These are phyloP conservation scores for Metschnikowia bowlesiae DNA, from an alignment of 805 yeast species.

Conservation along the genomic window DNA sequence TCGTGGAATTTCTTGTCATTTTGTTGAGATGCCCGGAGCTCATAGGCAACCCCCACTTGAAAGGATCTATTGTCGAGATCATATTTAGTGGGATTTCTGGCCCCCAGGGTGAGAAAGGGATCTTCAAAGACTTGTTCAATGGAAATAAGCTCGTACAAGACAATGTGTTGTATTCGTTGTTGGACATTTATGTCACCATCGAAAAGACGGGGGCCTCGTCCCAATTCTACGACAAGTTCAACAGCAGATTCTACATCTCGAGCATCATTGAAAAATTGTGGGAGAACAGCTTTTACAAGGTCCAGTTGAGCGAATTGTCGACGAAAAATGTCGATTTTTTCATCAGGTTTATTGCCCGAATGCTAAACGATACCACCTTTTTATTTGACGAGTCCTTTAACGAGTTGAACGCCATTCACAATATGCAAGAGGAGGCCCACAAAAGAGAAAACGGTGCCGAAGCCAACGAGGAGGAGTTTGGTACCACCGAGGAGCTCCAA, in stretches of 20 bases:
- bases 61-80: slow-evolving; percentile 76
- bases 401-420: slow-evolving; percentile 73
- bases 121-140: slow-evolving; percentile 62
- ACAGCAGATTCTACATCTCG: slow-evolving; percentile 82
- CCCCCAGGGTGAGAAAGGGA: slow-evolving; percentile 62
- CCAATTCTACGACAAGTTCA: slow-evolving; percentile 95
- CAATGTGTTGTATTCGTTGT: slow-evolving; percentile 72
- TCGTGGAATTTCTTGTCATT: slow-evolving; percentile 69
- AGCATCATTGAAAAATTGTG: slow-evolving; percentile 78
- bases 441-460: slow-evolving; percentile 37
- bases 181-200: slow-evolving; percentile 89
- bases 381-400: slow-evolving; percentile 85
- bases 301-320: slow-evolving; percentile 67
- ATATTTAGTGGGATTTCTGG: slow-evolving; percentile 70
- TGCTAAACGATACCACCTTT: slow-evolving; percentile 91
- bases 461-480: slow-evolving; percentile 38
- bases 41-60: slow-evolving; percentile 89
- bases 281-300: slow-evolving; percentile 64
- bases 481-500: slow-evolving; percentile 57
- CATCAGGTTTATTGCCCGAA: slow-evolving; percentile 86
- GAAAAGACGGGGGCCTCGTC: slow-evolving; percentile 95
- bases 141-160: slow-evolving; percentile 57
- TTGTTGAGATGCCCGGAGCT: slow-evolving; percentile 80
- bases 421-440: slow-evolving; percentile 61
- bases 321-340: slow-evolving; percentile 73